Percentiles rank a stretch among this genome's conserved stretches.
phyloP scores from a whole-genome alignment of 2,329 filamentous ascomycete genomes.

The Trematosphaeria pertusa region DNA sequence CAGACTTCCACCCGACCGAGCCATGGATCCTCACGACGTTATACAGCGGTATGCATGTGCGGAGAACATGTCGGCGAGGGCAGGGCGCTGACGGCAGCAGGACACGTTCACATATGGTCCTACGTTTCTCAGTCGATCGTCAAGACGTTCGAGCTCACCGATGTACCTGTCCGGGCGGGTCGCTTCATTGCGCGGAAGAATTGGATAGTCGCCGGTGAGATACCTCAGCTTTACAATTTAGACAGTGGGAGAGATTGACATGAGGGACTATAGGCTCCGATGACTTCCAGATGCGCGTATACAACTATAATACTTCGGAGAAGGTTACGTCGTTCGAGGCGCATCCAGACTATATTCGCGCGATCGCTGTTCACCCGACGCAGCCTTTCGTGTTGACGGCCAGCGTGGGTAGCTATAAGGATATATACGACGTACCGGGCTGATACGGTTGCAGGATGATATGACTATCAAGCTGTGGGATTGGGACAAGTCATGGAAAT shows the following conservation, averaged over 20 bases:
- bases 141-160: constrained; percentile 98
- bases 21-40: constrained; percentile 94
- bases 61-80: constrained; percentile 5
- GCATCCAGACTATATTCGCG: constrained; percentile 97
- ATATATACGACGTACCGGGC: constrained; percentile 10
- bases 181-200: constrained; percentile 98
- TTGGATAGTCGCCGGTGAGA: constrained; percentile 88
- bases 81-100: constrained; percentile 55
- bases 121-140: constrained; percentile 82
- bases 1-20: constrained; percentile 96
- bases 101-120: constrained; percentile 99
- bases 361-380: constrained; percentile 93
- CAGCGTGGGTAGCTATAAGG: constrained; percentile 56
- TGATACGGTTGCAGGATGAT: constrained; percentile 41
- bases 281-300: constrained; percentile 81
- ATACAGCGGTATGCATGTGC: constrained; percentile 76
- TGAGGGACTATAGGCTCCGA: constrained; percentile 63
- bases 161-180: constrained; percentile 95
- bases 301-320: constrained; percentile 99
- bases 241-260: constrained; percentile 23
- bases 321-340: constrained; percentile 98
- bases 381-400: constrained; percentile 96
- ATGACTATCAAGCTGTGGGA: constrained; percentile 90
- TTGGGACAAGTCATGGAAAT: constrained; percentile 99
- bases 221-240: neutral